Evolutionary conservation across 2,329 filamentous ascomycete species (phyloP).

Genomic region (Epicoccum sorghinum): DNA sequence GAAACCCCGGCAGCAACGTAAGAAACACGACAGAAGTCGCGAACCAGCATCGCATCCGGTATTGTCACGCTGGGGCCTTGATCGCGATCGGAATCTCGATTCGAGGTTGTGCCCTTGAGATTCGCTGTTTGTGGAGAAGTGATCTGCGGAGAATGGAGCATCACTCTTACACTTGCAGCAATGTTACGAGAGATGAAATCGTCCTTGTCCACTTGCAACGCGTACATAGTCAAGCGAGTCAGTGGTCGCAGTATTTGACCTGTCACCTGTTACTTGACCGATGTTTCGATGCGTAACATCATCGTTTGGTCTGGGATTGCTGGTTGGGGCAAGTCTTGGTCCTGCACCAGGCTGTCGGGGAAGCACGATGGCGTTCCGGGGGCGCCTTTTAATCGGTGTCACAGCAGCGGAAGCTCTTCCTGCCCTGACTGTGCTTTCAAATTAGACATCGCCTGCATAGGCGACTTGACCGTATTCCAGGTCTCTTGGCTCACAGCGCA

Average conservation of each 20-base stretch:
- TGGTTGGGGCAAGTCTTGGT: conserved; percentile 8
- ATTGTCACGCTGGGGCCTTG: background rate
- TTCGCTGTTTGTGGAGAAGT: conserved; percentile 1
- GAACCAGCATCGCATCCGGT: background rate
- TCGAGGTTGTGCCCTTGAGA: background rate
- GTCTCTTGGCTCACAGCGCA: no score
- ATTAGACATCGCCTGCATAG: background rate
- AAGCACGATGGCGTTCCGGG: conserved; percentile 8
- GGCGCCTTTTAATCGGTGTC: background rate
- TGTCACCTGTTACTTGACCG: conserved; percentile 9
- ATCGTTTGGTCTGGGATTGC: conserved; percentile 7
- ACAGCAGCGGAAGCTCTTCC: background rate
- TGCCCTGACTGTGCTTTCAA: background rate
- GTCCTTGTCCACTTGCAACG: conserved; percentile 1
- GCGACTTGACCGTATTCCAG: background rate
- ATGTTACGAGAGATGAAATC: conserved; percentile 2
- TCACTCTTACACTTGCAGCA: background rate
- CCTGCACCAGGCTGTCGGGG: conserved; percentile 9
- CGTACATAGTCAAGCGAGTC: background rate
- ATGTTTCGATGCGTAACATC: conserved; percentile 15
- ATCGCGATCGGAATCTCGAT: background rate
- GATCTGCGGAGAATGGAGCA: background rate
- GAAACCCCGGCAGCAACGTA: background rate
- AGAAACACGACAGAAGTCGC: background rate
- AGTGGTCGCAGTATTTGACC: background rate